These are phyloP conservation scores for Parathielavia hyrcaniae DNA, from an alignment of 495 filamentous ascomycete species.

Conservation along the genomic window DNA sequence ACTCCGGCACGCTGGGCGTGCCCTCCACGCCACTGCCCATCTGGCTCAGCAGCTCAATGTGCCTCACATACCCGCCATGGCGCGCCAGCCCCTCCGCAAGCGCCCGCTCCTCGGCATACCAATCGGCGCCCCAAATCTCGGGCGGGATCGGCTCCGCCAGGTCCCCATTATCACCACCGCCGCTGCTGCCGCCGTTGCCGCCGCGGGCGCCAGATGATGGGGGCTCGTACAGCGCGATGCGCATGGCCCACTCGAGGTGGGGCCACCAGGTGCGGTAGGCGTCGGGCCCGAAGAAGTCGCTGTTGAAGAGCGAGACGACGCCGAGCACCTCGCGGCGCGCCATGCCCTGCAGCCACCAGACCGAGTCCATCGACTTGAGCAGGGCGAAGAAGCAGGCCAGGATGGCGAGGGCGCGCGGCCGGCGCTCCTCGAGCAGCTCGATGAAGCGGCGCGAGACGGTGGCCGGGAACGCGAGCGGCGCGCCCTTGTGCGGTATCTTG, in stretches of 20 bases:
- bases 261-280: conserved; percentile 47
- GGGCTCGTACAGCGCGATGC: conserved; percentile 43
- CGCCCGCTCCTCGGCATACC: conserved; percentile 38
- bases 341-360: conserved; percentile 55
- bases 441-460: conserved; percentile 54
- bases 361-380: conserved; percentile 45
- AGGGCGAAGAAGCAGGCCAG: conserved; percentile 53
- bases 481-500: conserved; percentile 48
- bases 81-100: conserved; percentile 26
- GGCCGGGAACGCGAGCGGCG: conserved; percentile 51
- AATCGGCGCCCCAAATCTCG: conserved; percentile 47
- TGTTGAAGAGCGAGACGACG: conserved; percentile 46
- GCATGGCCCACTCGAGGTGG: conserved; percentile 50
- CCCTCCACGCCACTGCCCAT: conserved; percentile 37
- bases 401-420: conserved; percentile 49
- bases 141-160: conserved; percentile 38
- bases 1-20: conserved; percentile 29
- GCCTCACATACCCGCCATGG: conserved; percentile 34
- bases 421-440: conserved; percentile 44
- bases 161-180: neutral
- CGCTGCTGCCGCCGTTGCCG: no score
- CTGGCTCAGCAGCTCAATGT: conserved; percentile 47
- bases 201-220: no score
- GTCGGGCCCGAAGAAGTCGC: conserved; percentile 37
- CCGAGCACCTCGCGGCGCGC: conserved; percentile 51